Conservation (phyloP, 2,329 filamentous ascomycete genomes). For the Aspergillus tanneri region DNA sequence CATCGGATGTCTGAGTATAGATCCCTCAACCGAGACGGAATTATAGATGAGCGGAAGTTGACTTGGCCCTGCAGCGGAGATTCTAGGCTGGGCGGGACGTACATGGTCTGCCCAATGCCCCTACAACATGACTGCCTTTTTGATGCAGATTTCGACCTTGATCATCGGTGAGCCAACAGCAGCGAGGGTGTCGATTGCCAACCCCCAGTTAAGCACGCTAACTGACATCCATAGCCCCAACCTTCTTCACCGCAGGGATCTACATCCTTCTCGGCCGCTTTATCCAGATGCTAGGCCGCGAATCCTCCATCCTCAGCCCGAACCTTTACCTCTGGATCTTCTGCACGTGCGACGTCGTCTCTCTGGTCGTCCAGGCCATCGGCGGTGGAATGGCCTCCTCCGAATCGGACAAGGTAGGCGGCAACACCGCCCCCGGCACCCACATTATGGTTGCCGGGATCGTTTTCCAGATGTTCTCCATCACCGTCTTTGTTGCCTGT, state of each 20-base stretch:
- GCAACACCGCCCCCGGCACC: conserved; percentile 50
- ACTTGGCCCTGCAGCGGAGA: conserved; percentile 32
- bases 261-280: conserved; percentile 52
- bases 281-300: conserved; percentile 45
- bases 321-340: conserved; percentile 51
- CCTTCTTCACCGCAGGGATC: conserved; percentile 54
- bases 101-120: conserved; percentile 52
- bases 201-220: not conserved
- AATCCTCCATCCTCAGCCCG: conserved; percentile 46
- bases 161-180: conserved; percentile 33
- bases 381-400: conserved; percentile 54
- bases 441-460: conserved; percentile 56
- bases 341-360: conserved; percentile 55
- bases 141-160: conserved; percentile 51
- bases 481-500: conserved; percentile 53
- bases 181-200: not conserved
- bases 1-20: conserved; percentile 38
- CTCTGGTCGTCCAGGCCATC: conserved; percentile 56
- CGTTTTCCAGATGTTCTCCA: conserved; percentile 57
- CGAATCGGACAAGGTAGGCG: conserved; percentile 45
- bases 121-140: conserved; percentile 50
- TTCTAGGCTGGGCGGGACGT: conserved; percentile 51
- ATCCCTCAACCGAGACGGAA: not conserved
- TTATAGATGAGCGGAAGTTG: conserved; percentile 3
- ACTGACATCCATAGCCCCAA: conserved; percentile 36